Percentiles rank a stretch among this genome's conserved stretches.
Conservation (phyloP, 345 rosid genomes). For the Acer negundo region DNA sequence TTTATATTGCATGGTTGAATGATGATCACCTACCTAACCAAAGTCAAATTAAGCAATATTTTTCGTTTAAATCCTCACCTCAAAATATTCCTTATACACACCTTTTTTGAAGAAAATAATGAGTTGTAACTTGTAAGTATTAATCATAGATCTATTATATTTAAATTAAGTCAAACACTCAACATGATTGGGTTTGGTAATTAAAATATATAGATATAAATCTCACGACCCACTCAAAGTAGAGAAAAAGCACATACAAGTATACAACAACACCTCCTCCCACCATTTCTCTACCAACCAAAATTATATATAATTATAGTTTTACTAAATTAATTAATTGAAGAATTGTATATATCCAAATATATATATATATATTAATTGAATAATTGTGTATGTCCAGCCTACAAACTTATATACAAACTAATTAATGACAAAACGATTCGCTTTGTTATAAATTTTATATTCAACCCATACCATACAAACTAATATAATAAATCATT, state of each 20-base stretch:
- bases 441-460: too few species aligned
- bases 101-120: not conserved
- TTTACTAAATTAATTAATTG: too few species aligned
- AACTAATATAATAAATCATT: too few species aligned
- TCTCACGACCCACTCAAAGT: not conserved
- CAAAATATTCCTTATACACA: not conserved
- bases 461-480: too few species aligned
- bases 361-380: too few species aligned
- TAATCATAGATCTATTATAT: not conserved
- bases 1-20: constrained; percentile 9
- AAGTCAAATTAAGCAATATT: not conserved
- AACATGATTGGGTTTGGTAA: constrained; percentile 5
- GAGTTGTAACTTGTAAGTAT: too few species aligned
- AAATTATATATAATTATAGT: not conserved
- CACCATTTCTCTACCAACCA: constrained; percentile 9
- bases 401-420: too few species aligned
- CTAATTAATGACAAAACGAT: too few species aligned
- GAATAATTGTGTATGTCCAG: too few species aligned
- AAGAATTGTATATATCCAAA: too few species aligned
- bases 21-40: constrained; percentile 1
- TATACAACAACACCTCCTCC: not conserved
- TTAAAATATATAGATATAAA: not conserved
- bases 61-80: not conserved
- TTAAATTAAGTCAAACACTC: constrained; percentile 14
- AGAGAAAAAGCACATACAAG: not conserved